Evolutionary conservation across 164 flowering plant species (phyloP).

Genomic region (Annona cherimola): DNA sequence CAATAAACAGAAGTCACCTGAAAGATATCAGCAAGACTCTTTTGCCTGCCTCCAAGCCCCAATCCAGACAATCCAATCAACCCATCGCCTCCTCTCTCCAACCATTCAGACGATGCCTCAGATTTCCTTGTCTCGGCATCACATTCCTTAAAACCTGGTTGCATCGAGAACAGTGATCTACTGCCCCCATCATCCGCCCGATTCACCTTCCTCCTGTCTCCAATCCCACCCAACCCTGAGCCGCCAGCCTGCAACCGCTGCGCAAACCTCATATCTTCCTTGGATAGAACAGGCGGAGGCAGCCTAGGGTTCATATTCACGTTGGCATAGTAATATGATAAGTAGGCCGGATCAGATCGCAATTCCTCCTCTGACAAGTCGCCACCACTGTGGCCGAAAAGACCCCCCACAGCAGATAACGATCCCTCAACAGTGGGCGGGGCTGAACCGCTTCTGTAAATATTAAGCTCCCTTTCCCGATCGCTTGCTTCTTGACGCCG

Average conservation of each 20-base stretch:
- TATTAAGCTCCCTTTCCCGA: constrained; percentile 51
- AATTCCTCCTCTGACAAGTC: constrained; percentile 49
- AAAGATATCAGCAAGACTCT: constrained; percentile 65
- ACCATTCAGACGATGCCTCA: constrained; percentile 24
- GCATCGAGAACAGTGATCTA: constrained; percentile 45
- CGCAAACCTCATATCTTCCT: constrained; percentile 69
- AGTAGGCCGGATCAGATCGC: constrained; percentile 70
- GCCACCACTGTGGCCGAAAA: constrained; percentile 28
- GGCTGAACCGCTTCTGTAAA: constrained; percentile 76
- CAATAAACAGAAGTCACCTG: constrained; percentile 40
- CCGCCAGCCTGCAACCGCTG: constrained; percentile 52
- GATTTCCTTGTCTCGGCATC: constrained; percentile 21
- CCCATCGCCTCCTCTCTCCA: constrained; percentile 63
- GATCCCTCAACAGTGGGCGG: constrained; percentile 92
- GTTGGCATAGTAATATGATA: constrained; percentile 58
- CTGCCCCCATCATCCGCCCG: constrained; percentile 25
- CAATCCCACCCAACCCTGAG: constrained; percentile 44
- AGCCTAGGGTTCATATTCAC: constrained; percentile 73
- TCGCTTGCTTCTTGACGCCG: constrained; percentile 37
- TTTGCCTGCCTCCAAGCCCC: constrained; percentile 59
- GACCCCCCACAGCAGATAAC: constrained; percentile 51
- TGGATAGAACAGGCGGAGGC: constrained; percentile 79
- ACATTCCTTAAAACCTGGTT: constrained; percentile 39
- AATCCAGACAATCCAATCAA: constrained; percentile 66
- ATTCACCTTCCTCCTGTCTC: constrained; percentile 56